Percentiles rank a stretch among this genome's conserved stretches.
phyloP scores from a whole-genome alignment of 768 basidiomycete genomes.

The Wakefieldia striispora region DNA sequence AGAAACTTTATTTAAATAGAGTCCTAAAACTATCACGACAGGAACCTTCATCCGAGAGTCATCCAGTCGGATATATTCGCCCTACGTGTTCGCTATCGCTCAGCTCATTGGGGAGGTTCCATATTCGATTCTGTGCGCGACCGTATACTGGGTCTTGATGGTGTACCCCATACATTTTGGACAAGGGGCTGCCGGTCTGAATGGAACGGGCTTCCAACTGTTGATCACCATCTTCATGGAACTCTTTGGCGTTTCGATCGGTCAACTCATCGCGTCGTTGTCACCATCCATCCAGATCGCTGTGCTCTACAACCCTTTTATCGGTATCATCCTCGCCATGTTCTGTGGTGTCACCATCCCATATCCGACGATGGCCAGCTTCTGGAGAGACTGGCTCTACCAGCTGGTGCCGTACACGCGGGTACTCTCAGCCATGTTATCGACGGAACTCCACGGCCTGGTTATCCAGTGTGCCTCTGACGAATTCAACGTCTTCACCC shows the following conservation, averaged over 20 bases:
- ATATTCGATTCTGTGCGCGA: conserved; percentile 65
- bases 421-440: conserved; percentile 66
- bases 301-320: conserved; percentile 77
- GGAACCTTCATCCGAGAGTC: conserved; percentile 54
- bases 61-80: conserved; percentile 82
- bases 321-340: conserved; percentile 58
- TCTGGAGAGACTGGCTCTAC: conserved; percentile 83
- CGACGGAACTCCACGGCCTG: conserved; percentile 75
- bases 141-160: conserved; percentile 76
- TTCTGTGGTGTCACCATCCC: conserved; percentile 86
- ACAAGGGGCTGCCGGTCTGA: conserved; percentile 55
- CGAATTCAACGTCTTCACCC: conserved; percentile 71
- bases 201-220: conserved; percentile 71
- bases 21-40: conserved; percentile 9
- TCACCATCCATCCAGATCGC: conserved; percentile 78
- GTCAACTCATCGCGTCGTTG: conserved; percentile 71
- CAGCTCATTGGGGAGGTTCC: conserved; percentile 84
- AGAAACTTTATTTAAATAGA: conserved; percentile 17
- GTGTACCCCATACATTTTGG: conserved; percentile 70
- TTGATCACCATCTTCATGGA: conserved; percentile 71
- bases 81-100: conserved; percentile 79
- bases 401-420: conserved; percentile 70
- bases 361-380: conserved; percentile 55
- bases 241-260: conserved; percentile 68
- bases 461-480: conserved; percentile 58